Evolutionary conservation across 805 yeast genomes (phyloP).

Genomic region (Barnettozyma wickerhamii): DNA sequence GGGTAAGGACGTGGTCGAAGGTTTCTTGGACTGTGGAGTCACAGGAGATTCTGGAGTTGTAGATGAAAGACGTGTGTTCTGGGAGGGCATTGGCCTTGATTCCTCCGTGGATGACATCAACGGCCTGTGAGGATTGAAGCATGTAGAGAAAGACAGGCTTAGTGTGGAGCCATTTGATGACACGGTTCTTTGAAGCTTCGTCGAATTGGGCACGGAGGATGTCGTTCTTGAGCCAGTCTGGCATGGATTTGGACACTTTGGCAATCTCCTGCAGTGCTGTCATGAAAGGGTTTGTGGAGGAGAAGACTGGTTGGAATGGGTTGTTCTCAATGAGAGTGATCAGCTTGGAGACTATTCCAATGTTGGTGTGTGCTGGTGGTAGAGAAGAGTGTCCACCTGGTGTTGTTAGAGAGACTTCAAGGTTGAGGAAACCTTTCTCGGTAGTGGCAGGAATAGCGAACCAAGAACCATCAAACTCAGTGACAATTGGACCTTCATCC

Average conservation of each 20-base stretch:
- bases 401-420: constrained; percentile 46
- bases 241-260: constrained; percentile 33
- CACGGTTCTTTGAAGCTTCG: constrained; percentile 32
- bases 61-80: constrained; percentile 41
- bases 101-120: constrained; percentile 54
- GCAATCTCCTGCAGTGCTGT: constrained; percentile 56
- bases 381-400: constrained; percentile 78
- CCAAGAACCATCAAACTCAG: constrained; percentile 33
- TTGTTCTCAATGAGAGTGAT: constrained; percentile 50
- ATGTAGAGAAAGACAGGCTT: constrained; percentile 12
- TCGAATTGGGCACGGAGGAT: constrained; percentile 34
- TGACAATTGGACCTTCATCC: constrained; percentile 60
- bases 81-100: constrained; percentile 76
- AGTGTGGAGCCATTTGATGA: constrained; percentile 24
- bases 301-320: constrained; percentile 42
- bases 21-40: constrained; percentile 42
- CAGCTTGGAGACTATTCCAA: constrained; percentile 66
- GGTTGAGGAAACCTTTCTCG: constrained; percentile 35
- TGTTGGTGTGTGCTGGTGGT: constrained; percentile 80
- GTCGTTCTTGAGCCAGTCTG: constrained; percentile 23
- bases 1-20: constrained; percentile 25
- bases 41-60: constrained; percentile 62
- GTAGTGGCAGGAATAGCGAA: constrained; percentile 46
- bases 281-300: constrained; percentile 56
- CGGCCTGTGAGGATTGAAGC: constrained; percentile 22